phyloP scores from a whole-genome alignment of 192 early-diverging fungal genomes.

The Coemansia sp. region DNA sequence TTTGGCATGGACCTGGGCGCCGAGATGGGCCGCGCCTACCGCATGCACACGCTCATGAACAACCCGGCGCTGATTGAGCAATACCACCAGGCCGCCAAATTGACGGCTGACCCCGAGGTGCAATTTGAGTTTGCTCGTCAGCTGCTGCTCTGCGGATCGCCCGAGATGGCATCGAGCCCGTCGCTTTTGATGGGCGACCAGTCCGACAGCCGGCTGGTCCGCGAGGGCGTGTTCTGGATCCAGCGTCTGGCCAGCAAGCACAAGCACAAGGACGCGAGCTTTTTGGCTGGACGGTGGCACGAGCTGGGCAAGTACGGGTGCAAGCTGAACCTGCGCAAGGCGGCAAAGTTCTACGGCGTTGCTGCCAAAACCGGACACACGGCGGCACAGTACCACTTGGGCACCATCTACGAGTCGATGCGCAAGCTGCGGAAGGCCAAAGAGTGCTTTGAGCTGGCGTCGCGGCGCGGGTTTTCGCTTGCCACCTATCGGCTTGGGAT shows the following conservation, averaged over 20 bases:
- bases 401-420: slow-evolving; percentile 25
- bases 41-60: slow-evolving; percentile 47
- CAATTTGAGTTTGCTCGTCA: slow-evolving; percentile 74
- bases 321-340: slow-evolving; percentile 33
- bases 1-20: slow-evolving; percentile 41
- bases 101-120: slow-evolving; percentile 65
- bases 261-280: slow-evolving; percentile 36
- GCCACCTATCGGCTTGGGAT: slow-evolving; percentile 46
- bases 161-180: slow-evolving; percentile 35
- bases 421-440: slow-evolving; percentile 33
- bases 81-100: slow-evolving; percentile 71
- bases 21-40: slow-evolving; percentile 46
- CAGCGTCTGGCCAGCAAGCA: slow-evolving; percentile 40
- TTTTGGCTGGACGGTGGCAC: slow-evolving; percentile 49
- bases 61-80: slow-evolving; percentile 49
- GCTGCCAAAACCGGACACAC: slow-evolving; percentile 35
- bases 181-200: slow-evolving; percentile 13
- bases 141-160: slow-evolving; percentile 45
- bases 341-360: slow-evolving; percentile 28
- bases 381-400: slow-evolving; percentile 40
- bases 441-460: slow-evolving; percentile 44
- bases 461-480: slow-evolving; percentile 36
- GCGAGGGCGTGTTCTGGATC: slow-evolving; percentile 53
- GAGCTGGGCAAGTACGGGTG: slow-evolving; percentile 52
- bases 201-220: slow-evolving; percentile 38